Evolutionary conservation across 805 yeast genomes (phyloP), one percentile per base, ranked within the genome.

Genomic region (Myxozyma nipponensis): DNA sequence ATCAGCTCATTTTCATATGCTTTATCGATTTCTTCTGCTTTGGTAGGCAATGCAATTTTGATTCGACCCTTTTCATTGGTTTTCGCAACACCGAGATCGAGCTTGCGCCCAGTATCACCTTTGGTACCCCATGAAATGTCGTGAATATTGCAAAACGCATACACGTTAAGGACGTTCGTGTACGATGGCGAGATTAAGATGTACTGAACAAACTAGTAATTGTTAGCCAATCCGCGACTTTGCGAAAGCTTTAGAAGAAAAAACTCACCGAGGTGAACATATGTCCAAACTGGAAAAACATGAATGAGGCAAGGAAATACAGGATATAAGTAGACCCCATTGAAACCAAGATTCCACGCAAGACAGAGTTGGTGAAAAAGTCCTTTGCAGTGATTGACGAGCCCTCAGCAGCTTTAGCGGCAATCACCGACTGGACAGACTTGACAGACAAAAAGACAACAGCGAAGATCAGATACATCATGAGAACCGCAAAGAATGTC

Each of bases 51-150:
- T 10, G 65, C 68, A 28, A 69, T 62, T 56, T 82, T 84, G 47
- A 82, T 76, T 81, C 81, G 59, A 85, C 88, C 48, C 47, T 42
- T 49, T 77, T 81, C 46, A 36, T 77, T 75, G 2, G 86, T 76
- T 62, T 83, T 86, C 22, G 95, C 96, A 40, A 83, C 81, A 53
- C 97, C 98, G 61, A 93, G 74, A 67, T 78, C 95, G 69, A 73
- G 78, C 64, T 73, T 80, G 65, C 41, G 80, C 17, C 62, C 76
- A 9, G 79, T 81, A 44, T 83, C 87, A 42, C 95, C 96, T 67
- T 90, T 87, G 3, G 96, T 91, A 66, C 98, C 98, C 98, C 98
- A 91, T 4, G 96, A 86, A 42, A 91, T 82, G 72, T 91, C 98
- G 67, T 91, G 96, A 54, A 91, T 84, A 69, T 91, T 91, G 73